Conservation (phyloP, 2,329 filamentous ascomycete species). For the Amesomyces nigricolor region DNA sequence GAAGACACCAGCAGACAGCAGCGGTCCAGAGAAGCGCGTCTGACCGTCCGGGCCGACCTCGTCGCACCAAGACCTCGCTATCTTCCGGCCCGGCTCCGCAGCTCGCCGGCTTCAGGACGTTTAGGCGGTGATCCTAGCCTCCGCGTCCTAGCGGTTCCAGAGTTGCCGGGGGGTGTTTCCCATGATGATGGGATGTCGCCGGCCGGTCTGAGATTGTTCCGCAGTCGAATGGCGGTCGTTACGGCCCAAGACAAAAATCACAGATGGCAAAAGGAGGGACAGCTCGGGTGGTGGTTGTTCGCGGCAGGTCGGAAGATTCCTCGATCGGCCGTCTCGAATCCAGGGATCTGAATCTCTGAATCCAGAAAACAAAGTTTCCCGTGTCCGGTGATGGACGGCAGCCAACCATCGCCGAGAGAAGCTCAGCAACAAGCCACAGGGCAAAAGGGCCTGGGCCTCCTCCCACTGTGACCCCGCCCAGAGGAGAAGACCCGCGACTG, state of each 20-base stretch:
- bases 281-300: neutral
- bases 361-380: neutral
- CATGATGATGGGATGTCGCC: neutral
- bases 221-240: neutral
- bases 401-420: conserved; percentile 4
- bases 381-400: neutral
- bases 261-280: neutral
- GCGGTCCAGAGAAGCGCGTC: neutral
- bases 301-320: neutral
- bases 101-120: conserved; percentile 2
- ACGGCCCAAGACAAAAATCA: neutral
- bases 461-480: neutral
- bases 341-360: neutral
- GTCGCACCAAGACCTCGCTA: conserved; percentile 13
- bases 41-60: conserved; percentile 6
- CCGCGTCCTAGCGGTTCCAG: conserved; percentile 13
- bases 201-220: conserved; percentile 5
- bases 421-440: conserved; percentile 5
- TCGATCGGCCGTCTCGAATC: too few relatives aligned
- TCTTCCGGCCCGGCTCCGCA: conserved; percentile 7
- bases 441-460: conserved; percentile 4
- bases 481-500: neutral
- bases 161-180: conserved; percentile 1
- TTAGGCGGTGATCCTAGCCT: conserved; percentile 12
- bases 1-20: conserved; percentile 5